Evolutionary conservation across 192 early-diverging fungal genomes (phyloP), one percentile per base, ranked within the genome.

Genomic region (Mortierella antarctica): DNA sequence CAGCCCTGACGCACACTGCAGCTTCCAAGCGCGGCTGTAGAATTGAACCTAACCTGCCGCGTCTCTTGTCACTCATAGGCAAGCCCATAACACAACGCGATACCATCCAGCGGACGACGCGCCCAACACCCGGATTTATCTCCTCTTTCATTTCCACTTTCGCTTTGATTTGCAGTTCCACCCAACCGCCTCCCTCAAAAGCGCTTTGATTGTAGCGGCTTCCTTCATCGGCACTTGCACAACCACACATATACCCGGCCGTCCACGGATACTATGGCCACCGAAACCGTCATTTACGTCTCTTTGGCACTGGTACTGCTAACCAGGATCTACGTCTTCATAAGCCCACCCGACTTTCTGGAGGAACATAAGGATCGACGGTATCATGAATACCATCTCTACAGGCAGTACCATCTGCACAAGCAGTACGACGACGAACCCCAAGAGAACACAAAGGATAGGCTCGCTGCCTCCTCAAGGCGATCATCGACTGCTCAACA

Each of bases 301-400:
- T 80, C 77, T 7, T 51, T 80, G 44, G 77, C 77, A 12, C 23
- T 80, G n/a, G 77, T 80, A 9, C 70, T 80, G 6, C 51, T 80
- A 31, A 80, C 77, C 23, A 71, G 77, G 59, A 80, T 80, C 41
- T 80, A 72, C 20, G 77, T 80, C 50, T 80, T 80, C 56, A 80
- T 80, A 48, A 80, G 56, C 52, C 77, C 77, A 6, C 77, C 77
- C 39, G 77, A 80, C 7, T 80, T 80, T 57, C 70, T 80, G 2
- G 77, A 80, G n/a, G 70, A 80, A 47, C 77, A 80, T 49, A 71
- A 80, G 57, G 77, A 80, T 51, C 63, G 65, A 6, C 69, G 77
- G 7, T 80, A 80, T 47, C 65, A 80, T 21, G 77, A 80, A 47
- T 80, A 71, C 39, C 69, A 72, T 59, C 77, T 80, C 21, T 80